Percentiles rank a stretch among this genome's conserved stretches.
These are phyloP conservation scores for Penstemon davidsonii DNA, from an alignment of 257 asterid genomes.

Conservation along the genomic window DNA sequence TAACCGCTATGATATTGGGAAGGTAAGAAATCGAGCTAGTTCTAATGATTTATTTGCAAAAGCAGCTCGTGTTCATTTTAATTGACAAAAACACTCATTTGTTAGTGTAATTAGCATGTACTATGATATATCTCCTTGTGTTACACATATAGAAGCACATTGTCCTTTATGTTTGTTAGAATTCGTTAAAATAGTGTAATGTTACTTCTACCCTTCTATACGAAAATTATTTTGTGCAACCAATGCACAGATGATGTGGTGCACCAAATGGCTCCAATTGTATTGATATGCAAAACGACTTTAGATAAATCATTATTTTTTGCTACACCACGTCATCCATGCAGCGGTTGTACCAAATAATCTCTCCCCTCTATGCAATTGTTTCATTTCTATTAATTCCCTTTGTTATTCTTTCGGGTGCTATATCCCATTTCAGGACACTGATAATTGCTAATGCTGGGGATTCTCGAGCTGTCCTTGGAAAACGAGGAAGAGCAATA, in stretches of 20 bases:
- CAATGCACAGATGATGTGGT: no score
- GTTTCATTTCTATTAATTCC: no score
- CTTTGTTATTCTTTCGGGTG: no score
- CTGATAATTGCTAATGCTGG: slow-evolving; percentile 82
- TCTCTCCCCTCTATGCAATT: no score
- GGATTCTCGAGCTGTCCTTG: slow-evolving; percentile 85
- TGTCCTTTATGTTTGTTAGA: no score
- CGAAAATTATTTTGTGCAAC: no score
- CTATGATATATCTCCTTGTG: not conserved
- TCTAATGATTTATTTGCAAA: not conserved
- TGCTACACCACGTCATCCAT: no score
- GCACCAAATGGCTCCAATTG: no score
- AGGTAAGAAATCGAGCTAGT: slow-evolving; percentile 43
- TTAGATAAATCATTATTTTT: no score
- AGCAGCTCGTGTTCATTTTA: not conserved
- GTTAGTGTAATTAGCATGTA: not conserved
- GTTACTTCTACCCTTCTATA: no score
- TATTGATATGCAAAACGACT: no score
- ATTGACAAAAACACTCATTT: not conserved
- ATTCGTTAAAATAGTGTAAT: not conserved
- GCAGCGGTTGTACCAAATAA: no score
- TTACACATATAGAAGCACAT: not conserved
- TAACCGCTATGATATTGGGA: slow-evolving; percentile 68
- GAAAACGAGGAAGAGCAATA: slow-evolving; percentile 78
- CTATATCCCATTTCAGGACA: slow-evolving; percentile 40